Base-by-base conservation (phyloP, 1,284 basidiomycete species). In the Farysia itapuensis region DNA sequence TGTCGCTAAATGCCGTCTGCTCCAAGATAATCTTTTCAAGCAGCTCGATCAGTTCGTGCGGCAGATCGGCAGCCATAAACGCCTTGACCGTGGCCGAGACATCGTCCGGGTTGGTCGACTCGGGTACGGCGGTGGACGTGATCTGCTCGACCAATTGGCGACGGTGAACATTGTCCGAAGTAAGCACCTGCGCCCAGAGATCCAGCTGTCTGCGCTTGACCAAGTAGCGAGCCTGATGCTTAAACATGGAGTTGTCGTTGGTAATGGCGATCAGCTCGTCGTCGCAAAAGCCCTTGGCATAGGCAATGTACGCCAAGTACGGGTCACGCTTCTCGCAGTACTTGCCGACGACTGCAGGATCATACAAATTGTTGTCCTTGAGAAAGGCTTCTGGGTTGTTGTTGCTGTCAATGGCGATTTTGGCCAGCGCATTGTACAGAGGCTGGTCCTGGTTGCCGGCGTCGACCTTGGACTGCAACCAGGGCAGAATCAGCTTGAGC, bases 241-340 rank as follows among this genome's bases (percentile, higher is more conserved):
- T 99, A 84, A 95, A 99, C 95, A 98, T 99, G 24, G 92, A 88
- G 81, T 99, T 99, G 70, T 96, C 94, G 77, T 98, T 98, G 43
- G 95, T 98, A 78, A 99, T 94, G 24, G 85, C 79, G 77, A 99
- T 92, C 65, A 99, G 84, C 79, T 99, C 95, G 11, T 98, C 92
- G 68, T 99, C 95, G 75, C 95, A 99, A 81, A 97, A 89, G 64
- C 95, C 95, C 79, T 98, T 98, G 41, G 95, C 95, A 77, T 98
- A 99, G 2, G 95, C 95, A 72, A 98, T 98, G 81, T 95, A 99
- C 21, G 95, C 95, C 52, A 98, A 83, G 81, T 96, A 97, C 6
- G 95, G 95, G 78, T 99, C 95, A 41, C 95, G 88, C 63, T 90
- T 90, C 81, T 98, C 95, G 80, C 95, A 99, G 84, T 97, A 99